Evolutionary conservation across 1,284 basidiomycete genomes (phyloP), one percentile per base, ranked within the genome.

Genomic region (Cryptococcus depauperatus): DNA sequence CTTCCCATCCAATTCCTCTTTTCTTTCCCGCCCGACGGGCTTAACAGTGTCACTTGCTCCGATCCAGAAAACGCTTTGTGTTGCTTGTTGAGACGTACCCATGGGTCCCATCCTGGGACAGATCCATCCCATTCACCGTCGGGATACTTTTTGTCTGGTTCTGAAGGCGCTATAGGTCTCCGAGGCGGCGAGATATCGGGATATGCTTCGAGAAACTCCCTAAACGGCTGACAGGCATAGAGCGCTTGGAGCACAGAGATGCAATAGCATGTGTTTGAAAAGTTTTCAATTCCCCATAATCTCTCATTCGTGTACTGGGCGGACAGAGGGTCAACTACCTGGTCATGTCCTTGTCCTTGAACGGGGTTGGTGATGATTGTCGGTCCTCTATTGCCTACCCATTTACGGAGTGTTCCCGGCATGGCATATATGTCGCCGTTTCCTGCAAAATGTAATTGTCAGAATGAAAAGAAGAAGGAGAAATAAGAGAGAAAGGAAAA

Each of bases 201-300:
- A 49, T 80, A 76, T 40, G 81, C 76, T 39, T 80, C 75, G 51
- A 89, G 73, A 47, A 85, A 82, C 35, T 85, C 79, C 32, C 85
- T 77, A 62, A 90, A 87, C 0, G 85, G 84, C n/a, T 76, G 69
- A 56, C 85, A 87, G 56, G 84, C 85, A 72, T 96, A 98, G 44
- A 98, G 80, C 0, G 93, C 84, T 69, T 98, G 93, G 9, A 98
- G 78, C 23, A 98, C 88, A 14, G 93, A 97, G 73, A 97, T 98
- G 74, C 86, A 91, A 71, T 98, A 98, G 73, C 85, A 87, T 26
- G 84, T 87, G 67, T 87, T 87, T 35, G 84, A 84, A 70, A 85
- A 85, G 71, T 95, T 95, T 77, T 92, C 90, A 42, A 93, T 75
- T 18, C 90, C 90, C 76, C 90, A 92, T 41, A 73, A 65, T 2